Percentiles rank a stretch among this genome's conserved stretches.
phyloP scores from a whole-genome alignment of 148 eudicot genomes.

The Dianthus caryophyllus region DNA sequence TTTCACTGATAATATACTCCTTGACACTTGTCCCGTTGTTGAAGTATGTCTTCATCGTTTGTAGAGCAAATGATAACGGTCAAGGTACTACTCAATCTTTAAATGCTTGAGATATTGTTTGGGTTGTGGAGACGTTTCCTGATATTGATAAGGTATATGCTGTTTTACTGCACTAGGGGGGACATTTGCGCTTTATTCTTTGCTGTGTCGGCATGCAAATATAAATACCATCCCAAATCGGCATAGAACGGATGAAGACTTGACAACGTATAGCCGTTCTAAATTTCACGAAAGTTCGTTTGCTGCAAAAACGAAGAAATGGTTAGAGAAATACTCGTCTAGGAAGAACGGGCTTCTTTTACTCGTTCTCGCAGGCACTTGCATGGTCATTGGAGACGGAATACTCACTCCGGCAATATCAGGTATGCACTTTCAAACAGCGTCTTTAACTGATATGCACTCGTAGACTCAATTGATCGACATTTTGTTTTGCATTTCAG shows the following conservation, averaged over 20 bases:
- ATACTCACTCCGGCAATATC: conserved; percentile 97
- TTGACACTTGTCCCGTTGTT: conserved; percentile 82
- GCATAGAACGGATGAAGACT: conserved; percentile 90
- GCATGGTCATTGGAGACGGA: conserved; percentile 96
- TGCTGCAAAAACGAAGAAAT: conserved; percentile 83
- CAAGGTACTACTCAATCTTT: conserved; percentile 54
- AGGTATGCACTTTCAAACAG: conserved; percentile 42
- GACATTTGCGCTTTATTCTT: conserved; percentile 93
- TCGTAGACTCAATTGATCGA: neutral
- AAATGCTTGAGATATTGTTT: conserved; percentile 10
- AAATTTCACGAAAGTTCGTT: conserved; percentile 60
- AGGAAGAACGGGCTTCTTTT: conserved; percentile 76
- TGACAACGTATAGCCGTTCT: conserved; percentile 90
- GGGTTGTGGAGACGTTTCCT: neutral
- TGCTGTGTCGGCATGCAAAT: conserved; percentile 91
- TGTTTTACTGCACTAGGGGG: conserved; percentile 52
- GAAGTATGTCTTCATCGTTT: conserved; percentile 91
- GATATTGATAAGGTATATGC: conserved; percentile 4
- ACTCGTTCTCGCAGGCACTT: conserved; percentile 82
- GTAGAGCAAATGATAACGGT: conserved; percentile 88
- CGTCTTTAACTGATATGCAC: neutral
- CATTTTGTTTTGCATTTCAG: conserved; percentile 36
- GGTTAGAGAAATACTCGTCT: conserved; percentile 68
- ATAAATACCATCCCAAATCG: conserved; percentile 83
- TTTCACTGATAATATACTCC: conserved; percentile 90